Base-by-base conservation (phyloP, 306 rosid species). In the Ormosia semicastrata region DNA sequence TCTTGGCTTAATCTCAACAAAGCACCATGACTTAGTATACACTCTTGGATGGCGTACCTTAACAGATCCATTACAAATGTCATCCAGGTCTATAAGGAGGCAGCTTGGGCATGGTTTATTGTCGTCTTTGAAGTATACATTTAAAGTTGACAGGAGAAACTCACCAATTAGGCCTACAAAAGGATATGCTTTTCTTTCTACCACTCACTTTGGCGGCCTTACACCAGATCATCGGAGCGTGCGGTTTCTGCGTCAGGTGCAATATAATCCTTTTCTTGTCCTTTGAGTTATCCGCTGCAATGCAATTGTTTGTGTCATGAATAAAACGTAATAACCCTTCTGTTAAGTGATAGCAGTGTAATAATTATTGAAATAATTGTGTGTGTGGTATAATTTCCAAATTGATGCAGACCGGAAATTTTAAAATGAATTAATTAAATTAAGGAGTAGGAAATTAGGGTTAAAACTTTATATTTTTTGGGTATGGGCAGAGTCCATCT, bases 71-170 rank as follows among this genome's bases (percentile, higher is more conserved):
- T 88, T 90, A 52, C 96, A 91, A 85, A 88, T 92, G 94, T 90
- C 99, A 53, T 93, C 97, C 64, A 92, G 85, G 87, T 87, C 98
- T 30, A 87, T 95, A 66, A 93, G 99, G 88, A 92, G 99, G 91
- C 99, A 96, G 88, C 97, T 96, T 78, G 99, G 99, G 68, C 96
- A 93, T 85, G 87, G 94, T 70, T 87, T 96, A 81, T 90, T 93
- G 29, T 96, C 99, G 43, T 90, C 96, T 80, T 74, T 96, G 69
- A 96, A 93, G 86, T 91, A 96, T 82, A 91, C 97, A 36, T 93
- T 86, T 78, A 96, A 89, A 85, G 41, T 91, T 84, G 97, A 96
- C 66, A 81, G 83, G 84, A 96, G 99, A 88, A 90, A 93, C 89
- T 96, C 99, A 66, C 54, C 86, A 30, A 71, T 87, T 75, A 89